Evolutionary conservation across 352 stramenopile genomes (phyloP).

Genomic region (Pelagophyceae sp.): DNA sequence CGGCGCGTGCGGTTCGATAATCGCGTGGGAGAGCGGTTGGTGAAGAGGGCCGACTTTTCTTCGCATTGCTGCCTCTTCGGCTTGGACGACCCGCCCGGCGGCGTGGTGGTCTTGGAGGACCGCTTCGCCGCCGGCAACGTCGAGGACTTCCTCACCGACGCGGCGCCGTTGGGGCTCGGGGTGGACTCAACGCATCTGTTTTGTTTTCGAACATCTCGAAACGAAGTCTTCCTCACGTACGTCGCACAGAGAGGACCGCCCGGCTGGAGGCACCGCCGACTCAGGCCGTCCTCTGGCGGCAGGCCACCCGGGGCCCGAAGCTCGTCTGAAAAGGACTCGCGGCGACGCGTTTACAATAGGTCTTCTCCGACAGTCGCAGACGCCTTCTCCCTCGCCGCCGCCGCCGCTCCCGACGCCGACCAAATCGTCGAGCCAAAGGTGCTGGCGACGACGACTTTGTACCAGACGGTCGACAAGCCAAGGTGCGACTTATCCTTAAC

Average conservation of each 20-base stretch:
- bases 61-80: not conserved
- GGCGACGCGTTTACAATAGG: no score
- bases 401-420: no score
- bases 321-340: no score
- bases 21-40: not conserved
- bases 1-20: not conserved
- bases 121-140: not conserved
- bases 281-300: no score
- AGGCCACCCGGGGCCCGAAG: no score
- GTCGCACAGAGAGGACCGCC: no score
- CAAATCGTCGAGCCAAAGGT: not conserved
- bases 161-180: not conserved
- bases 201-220: not conserved
- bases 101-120: not conserved
- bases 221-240: not conserved
- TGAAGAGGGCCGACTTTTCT: not conserved
- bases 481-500: not conserved
- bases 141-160: slow-evolving; percentile 2
- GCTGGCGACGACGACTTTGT: not conserved
- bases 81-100: not conserved
- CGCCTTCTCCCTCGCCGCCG: no score
- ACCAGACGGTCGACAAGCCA: not conserved
- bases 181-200: not conserved
- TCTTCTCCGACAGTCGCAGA: no score
- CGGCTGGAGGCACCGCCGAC: no score